These are phyloP conservation scores for Puccinia hordei DNA, from an alignment of 1,284 basidiomycete species.

Conservation along the genomic window DNA sequence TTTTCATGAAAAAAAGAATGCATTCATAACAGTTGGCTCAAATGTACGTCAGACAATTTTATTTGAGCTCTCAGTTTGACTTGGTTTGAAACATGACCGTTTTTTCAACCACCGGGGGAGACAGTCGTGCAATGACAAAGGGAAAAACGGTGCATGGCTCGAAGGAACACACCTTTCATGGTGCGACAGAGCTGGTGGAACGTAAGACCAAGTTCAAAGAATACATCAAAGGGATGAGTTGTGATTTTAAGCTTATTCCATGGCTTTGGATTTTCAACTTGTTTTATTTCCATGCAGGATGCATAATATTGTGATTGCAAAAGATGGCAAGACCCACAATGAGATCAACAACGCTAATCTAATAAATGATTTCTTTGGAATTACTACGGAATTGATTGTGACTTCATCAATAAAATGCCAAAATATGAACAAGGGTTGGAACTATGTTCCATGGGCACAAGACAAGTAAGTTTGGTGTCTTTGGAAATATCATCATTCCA, in stretches of 20 bases:
- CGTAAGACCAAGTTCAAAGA: conserved; percentile 11
- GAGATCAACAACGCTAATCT: conserved; percentile 38
- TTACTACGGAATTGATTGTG: conserved; percentile 27
- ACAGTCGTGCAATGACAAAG: conserved; percentile 31
- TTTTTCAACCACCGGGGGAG: not conserved
- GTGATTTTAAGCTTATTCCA: not conserved
- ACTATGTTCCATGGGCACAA: conserved; percentile 11
- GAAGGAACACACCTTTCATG: conserved; percentile 27
- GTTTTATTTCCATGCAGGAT: too few relatives aligned
- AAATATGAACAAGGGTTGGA: conserved; percentile 23
- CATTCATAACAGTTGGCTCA: conserved; percentile 39
- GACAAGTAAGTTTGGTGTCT: too few relatives aligned
- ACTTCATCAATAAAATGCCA: conserved; percentile 38
- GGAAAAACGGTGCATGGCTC: conserved; percentile 33
- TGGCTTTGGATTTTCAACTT: too few relatives aligned
- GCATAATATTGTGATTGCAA: conserved; percentile 30
- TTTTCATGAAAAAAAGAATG: conserved; percentile 33
- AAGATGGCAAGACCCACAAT: conserved; percentile 2
- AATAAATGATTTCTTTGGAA: conserved; percentile 15
- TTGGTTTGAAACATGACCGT: not conserved
- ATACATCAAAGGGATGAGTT: not conserved
- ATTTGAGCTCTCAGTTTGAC: not conserved
- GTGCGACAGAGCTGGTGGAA: conserved; percentile 39
- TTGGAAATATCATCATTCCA: too few relatives aligned
- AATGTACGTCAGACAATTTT: not conserved